Conservation (phyloP, 805 yeast species). For the Wickerhamomyces xylosicus region DNA sequence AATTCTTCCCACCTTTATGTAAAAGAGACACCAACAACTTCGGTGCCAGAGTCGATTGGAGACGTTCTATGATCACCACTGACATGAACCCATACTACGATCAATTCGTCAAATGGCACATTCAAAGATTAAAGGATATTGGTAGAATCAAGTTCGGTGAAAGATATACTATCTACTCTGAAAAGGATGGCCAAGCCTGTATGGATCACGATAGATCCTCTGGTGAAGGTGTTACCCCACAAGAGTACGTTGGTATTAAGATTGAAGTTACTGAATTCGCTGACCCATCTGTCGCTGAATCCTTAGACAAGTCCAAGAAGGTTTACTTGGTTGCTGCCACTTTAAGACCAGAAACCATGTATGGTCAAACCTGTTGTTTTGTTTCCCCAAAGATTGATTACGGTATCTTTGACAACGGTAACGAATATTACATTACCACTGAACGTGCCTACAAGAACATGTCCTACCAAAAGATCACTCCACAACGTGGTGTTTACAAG, state of each 20-base stretch:
- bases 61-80: slow-evolving; percentile 92
- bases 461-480: slow-evolving; percentile 91
- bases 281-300: slow-evolving; percentile 30
- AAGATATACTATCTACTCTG: slow-evolving; percentile 94
- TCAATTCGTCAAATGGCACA: slow-evolving; percentile 93
- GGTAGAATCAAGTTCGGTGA: slow-evolving; percentile 97
- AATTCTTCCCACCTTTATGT: slow-evolving; percentile 85
- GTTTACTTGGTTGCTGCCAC: slow-evolving; percentile 91
- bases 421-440: slow-evolving; percentile 72
- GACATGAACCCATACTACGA: slow-evolving; percentile 94
- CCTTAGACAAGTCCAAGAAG: slow-evolving; percentile 42
- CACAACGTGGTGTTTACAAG: slow-evolving; percentile 68
- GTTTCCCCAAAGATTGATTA: slow-evolving; percentile 91
- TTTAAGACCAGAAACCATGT: slow-evolving; percentile 97
- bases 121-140: slow-evolving; percentile 71
- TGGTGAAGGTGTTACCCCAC: slow-evolving; percentile 96
- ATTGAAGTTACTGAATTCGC: slow-evolving; percentile 57
- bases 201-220: slow-evolving; percentile 97
- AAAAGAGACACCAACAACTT: slow-evolving; percentile 67
- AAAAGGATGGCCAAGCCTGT: slow-evolving; percentile 98
- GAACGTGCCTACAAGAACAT: slow-evolving; percentile 95
- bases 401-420: slow-evolving; percentile 83
- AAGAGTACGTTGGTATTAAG: slow-evolving; percentile 91
- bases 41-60: slow-evolving; percentile 97
- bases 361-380: slow-evolving; percentile 96